Evolutionary conservation across 495 filamentous ascomycete species (phyloP), one percentile per base, ranked within the genome.

Genomic region (Hypoxylon perforatum): DNA sequence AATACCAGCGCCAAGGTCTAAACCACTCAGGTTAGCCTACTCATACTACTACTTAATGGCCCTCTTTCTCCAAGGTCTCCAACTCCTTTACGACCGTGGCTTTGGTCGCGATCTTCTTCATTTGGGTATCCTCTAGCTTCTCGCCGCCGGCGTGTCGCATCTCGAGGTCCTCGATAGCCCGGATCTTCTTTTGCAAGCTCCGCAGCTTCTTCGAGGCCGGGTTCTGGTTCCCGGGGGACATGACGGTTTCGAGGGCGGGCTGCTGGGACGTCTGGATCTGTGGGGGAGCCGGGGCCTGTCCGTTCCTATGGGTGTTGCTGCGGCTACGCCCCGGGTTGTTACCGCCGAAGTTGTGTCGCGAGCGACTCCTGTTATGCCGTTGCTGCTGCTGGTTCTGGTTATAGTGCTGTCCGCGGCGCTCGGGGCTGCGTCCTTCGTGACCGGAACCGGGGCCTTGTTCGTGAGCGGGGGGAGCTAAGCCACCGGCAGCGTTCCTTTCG

Each of bases 41-140:
- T n/a, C n/a, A n/a, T n/a, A 25, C 17, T 21, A 21, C 18, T 33
- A 33, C 54, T 63, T 36, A 62, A 42, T 58, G 69, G 44, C 51
- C 65, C 39, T 79, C 78, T 67, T 65, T 75, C 71, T 80, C 81
- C 51, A 84, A 42, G 8, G 67, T 71, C 30, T 89, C 85, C 49
- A 99, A 77, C 77, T 99, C 95, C 77, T 88, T 91, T 56, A 92
- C 83, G 30, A 99, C 92, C 7, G 82, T 73, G 30, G 87, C 82
- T 81, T 97, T 96, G 4, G 94, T 99, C 18, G 86, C 84, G 64
- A 99, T 99, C 85, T 99, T 99, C 86, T 95, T 96, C 83, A 98
- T 87, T 82, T 99, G 95, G 47, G 95, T 99, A 75, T 97, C 93
- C 78, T 99, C 95, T 57, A 99, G 76, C 81, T 97, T 97, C 84